phyloP scores from a whole-genome alignment of 805 yeast genomes.

The Metschnikowia henanensis region DNA sequence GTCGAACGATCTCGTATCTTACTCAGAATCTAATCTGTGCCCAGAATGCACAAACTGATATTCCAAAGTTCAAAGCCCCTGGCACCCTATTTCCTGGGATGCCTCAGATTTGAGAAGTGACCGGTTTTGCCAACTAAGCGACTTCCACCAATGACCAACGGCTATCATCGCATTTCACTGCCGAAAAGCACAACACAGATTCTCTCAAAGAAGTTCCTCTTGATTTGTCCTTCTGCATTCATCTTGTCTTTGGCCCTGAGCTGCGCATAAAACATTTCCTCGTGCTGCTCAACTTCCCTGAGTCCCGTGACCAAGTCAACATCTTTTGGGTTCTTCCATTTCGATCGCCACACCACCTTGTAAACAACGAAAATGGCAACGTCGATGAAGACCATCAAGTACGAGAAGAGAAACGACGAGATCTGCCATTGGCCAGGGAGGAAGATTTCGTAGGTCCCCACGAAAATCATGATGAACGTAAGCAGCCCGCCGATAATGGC shows the following conservation, averaged over 20 bases:
- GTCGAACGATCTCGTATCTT: no score
- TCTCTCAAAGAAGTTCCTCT: conserved; percentile 17
- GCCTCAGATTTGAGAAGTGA: no score
- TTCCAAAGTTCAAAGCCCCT: no score
- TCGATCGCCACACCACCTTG: conserved; percentile 15
- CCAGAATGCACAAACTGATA: no score
- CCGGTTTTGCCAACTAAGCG: no score
- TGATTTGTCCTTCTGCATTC: conserved; percentile 21
- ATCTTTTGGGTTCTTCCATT: conserved; percentile 18
- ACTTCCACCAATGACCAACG: no score
- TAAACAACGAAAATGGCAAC: conserved; percentile 16
- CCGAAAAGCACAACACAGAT: conserved; percentile 26
- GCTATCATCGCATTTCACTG: conserved; percentile 21
- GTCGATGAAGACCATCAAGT: conserved; percentile 20
- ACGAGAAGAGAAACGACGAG: conserved; percentile 18
- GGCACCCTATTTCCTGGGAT: no score
- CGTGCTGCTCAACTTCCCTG: conserved; percentile 41
- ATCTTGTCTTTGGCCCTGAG: conserved; percentile 16
- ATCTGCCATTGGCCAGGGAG: conserved; percentile 17
- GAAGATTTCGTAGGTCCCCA: conserved; percentile 18
- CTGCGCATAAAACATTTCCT: conserved; percentile 26
- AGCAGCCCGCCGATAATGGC: conserved; percentile 25
- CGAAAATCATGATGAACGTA: conserved; percentile 19
- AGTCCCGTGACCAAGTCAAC: conserved; percentile 31
- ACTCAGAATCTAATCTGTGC: no score